Conservation (phyloP, 176 grass and related monocot genomes). For the Carex cristatella region DNA sequence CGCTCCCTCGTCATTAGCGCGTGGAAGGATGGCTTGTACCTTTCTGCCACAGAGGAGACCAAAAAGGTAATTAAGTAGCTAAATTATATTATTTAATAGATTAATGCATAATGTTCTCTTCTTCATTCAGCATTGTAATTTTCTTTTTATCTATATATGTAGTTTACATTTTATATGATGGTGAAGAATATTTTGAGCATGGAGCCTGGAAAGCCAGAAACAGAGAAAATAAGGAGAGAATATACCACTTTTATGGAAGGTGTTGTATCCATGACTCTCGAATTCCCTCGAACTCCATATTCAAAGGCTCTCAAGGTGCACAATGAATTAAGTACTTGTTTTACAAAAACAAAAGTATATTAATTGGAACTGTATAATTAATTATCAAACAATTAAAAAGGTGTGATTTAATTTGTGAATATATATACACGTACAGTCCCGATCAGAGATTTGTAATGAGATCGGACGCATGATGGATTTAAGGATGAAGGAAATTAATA, state of each 20-base stretch:
- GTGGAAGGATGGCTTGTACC: slow-evolving; percentile 20
- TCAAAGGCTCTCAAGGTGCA: slow-evolving; percentile 32
- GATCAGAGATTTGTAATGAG: slow-evolving; percentile 15
- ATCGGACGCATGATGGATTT: slow-evolving; percentile 23
- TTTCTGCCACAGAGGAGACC: slow-evolving; percentile 24
- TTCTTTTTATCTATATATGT: not conserved
- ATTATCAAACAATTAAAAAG: no score
- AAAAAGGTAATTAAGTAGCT: no score
- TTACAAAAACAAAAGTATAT: no score
- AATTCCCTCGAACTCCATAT: slow-evolving; percentile 35
- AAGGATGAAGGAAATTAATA: slow-evolving; percentile 18
- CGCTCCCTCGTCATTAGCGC: slow-evolving; percentile 10
- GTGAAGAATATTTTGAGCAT: slow-evolving; percentile 35
- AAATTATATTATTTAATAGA: no score
- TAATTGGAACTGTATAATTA: no score
- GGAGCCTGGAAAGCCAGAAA: slow-evolving; percentile 21
- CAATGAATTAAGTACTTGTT: no score
- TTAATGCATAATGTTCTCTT: not conserved
- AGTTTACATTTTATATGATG: slow-evolving; percentile 45
- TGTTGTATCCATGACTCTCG: slow-evolving; percentile 27
- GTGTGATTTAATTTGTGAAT: no score
- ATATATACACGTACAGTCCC: no score
- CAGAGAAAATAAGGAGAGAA: slow-evolving; percentile 29
- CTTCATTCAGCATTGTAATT: no score
- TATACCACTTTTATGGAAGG: slow-evolving; percentile 37